A percentile compares a stretch with the other conserved stretches of the same genome.
Evolutionary conservation across 768 basidiomycete species (phyloP).

Genomic region (Lentinula lateritia): DNA sequence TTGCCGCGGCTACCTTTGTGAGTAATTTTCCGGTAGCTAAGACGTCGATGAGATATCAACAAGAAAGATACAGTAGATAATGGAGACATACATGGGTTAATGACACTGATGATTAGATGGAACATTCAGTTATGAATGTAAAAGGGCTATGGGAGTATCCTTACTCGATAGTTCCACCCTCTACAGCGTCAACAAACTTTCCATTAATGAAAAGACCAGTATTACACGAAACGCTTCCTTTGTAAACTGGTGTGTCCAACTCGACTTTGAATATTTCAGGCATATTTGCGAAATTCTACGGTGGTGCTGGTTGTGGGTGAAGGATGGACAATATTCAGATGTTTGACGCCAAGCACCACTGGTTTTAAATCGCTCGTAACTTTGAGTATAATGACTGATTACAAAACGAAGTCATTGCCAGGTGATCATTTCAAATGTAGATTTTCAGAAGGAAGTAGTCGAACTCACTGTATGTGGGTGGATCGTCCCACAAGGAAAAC

Average conservation of each 20-base stretch:
- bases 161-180: slow-evolving; percentile 64
- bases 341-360: not conserved
- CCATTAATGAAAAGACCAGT: slow-evolving; percentile 72
- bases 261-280: slow-evolving; percentile 9
- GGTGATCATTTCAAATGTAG: not conserved
- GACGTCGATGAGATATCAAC: not conserved
- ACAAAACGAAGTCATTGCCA: not conserved
- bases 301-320: not conserved
- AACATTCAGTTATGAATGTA: not conserved
- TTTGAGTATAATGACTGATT: not conserved
- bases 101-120: slow-evolving; percentile 23
- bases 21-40: slow-evolving; percentile 56
- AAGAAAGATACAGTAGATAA: no score
- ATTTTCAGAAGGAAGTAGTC: not conserved
- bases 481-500: not conserved
- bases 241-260: slow-evolving; percentile 38
- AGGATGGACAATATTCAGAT: not conserved
- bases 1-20: slow-evolving; percentile 47
- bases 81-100: slow-evolving; percentile 32
- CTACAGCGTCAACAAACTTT: slow-evolving; percentile 54
- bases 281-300: not conserved
- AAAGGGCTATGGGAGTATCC: slow-evolving; percentile 17
- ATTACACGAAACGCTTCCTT: slow-evolving; percentile 35
- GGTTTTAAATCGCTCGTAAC: not conserved
- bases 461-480: not conserved